These are phyloP conservation scores for Glutinoglossum americanum DNA, from an alignment of 495 filamentous ascomycete species.

Conservation along the genomic window DNA sequence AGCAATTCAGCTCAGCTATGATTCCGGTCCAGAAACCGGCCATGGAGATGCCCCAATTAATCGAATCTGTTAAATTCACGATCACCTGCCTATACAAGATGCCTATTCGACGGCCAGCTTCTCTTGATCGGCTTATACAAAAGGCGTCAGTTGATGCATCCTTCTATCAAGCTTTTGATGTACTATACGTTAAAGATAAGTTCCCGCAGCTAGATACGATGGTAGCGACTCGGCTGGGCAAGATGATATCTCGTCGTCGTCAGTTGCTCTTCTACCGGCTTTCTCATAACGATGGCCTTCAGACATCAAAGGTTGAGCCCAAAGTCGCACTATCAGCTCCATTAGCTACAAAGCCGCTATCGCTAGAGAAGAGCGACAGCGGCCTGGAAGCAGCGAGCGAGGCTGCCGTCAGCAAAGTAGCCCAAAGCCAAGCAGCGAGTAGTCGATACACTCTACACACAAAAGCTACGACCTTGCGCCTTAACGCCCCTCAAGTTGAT, in stretches of 20 bases:
- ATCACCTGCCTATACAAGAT: conserved; percentile 2
- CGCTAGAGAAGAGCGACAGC: too few relatives aligned
- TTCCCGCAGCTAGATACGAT: neutral
- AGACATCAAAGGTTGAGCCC: too few relatives aligned
- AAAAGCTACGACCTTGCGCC: neutral
- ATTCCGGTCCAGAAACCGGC: too few relatives aligned
- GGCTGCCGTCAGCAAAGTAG: too few relatives aligned
- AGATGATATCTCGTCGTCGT: conserved; percentile 4
- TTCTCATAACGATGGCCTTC: too few relatives aligned
- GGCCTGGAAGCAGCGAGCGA: too few relatives aligned
- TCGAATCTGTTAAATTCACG: conserved; percentile 5
- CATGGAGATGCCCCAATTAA: neutral
- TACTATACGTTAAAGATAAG: conserved; percentile 6
- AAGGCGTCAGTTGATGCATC: neutral
- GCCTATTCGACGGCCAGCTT: conserved; percentile 5
- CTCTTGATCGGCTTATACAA: conserved; percentile 5
- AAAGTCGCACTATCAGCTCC: neutral
- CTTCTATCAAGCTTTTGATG: conserved; percentile 5
- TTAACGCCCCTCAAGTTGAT: too few relatives aligned
- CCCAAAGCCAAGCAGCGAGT: too few relatives aligned
- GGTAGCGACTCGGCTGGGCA: conserved; percentile 3
- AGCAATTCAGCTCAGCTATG: too few relatives aligned
- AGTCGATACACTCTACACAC: neutral
- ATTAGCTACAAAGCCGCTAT: too few relatives aligned
- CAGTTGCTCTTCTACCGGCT: conserved; percentile 2